Evolutionary conservation across 2,329 filamentous ascomycete genomes (phyloP).

Genomic region (Xylaria polymorpha): DNA sequence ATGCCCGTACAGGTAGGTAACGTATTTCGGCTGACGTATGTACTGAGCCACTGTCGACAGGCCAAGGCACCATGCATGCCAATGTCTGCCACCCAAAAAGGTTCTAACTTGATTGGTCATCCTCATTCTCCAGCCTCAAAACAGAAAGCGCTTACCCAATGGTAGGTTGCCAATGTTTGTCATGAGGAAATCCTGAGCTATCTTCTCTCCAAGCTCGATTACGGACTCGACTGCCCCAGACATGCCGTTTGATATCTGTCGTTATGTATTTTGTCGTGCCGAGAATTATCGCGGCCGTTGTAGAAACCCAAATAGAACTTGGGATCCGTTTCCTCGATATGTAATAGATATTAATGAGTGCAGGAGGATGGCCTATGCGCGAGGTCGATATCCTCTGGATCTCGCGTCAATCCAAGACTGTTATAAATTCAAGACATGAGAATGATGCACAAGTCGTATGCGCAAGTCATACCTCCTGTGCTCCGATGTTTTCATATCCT

Average conservation of each 20-base stretch:
- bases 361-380: neutral
- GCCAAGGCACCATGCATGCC: constrained; percentile 12
- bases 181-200: constrained; percentile 6
- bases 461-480: neutral
- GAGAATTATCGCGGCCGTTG: too few relatives aligned
- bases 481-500: neutral
- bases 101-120: constrained; percentile 5
- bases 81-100: constrained; percentile 7
- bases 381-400: neutral
- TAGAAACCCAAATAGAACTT: too few relatives aligned
- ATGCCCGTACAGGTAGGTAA: constrained; percentile 12
- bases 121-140: constrained; percentile 29
- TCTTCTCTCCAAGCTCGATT: constrained; percentile 12
- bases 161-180: constrained; percentile 13
- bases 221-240: neutral
- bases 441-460: neutral
- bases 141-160: constrained; percentile 16
- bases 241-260: neutral
- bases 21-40: constrained; percentile 31
- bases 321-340: neutral
- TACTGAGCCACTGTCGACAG: constrained; percentile 19
- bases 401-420: neutral
- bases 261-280: neutral
- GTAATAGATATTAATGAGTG: neutral
- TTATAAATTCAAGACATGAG: neutral